Evolutionary conservation across 352 stramenopile genomes (phyloP), one percentile per base, ranked within the genome.

Genomic region (Phytophthora pluvialis): DNA sequence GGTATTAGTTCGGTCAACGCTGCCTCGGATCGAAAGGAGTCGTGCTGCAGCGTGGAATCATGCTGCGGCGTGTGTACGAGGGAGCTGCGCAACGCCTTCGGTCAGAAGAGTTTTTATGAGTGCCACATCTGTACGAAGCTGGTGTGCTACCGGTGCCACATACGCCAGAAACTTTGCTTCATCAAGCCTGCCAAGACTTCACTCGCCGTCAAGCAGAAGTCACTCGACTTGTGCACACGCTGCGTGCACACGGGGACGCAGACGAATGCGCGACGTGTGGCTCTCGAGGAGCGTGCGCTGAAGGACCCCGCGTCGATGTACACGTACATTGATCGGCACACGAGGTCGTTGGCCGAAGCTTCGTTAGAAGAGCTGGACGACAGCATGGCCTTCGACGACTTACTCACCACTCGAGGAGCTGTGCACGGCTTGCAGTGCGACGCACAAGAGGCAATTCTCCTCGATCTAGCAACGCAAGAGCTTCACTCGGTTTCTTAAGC

Each of bases 221-320:
- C 51, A 7, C 43, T 77, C 18, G 59, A 74, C 13, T 59, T 75
- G 54, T 79, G 72, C 33, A 73, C 63, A 7, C 58, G 67, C 3
- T 79, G 72, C 35, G 63, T 74, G 1, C 59, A 74, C 43, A 72
- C 65, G 2, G 63, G 65, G 16, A 64, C 60, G 11, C 73, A 78
- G 13, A 67, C 50, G 35, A 78, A 73, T 28, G 58, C 73, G 13
- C 52, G 55, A 26, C 44, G 48, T 1, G 64, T 78, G 11, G 73
- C 73, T 6, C 54, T 72, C 12, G 60, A 76, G 16, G 72, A 80
- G 50, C 48, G 72, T 5, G 64, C 44, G 11, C 51, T 44, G 4
- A 21, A 50, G 43, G 54, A 77, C 36, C 55, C 65, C 3, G 54
- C 52, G 2, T 59, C 55, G 5, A 70, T 74, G 59, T 77, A 77